Evolutionary conservation across 768 basidiomycete species (phyloP).

Genomic region (Kockovaella imperatae): DNA sequence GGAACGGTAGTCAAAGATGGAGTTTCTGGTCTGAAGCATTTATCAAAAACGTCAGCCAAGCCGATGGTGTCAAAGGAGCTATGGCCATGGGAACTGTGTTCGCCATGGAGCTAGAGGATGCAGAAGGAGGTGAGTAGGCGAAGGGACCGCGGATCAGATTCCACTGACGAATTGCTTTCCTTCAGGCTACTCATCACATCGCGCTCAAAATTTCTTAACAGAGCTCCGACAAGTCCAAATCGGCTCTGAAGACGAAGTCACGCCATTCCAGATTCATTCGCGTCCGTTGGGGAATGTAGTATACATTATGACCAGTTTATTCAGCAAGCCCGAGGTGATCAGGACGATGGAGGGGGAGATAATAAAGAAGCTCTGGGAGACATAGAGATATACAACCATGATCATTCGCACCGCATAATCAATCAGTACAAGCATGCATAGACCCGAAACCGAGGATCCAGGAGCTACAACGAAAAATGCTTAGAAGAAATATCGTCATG

Average conservation of each 20-base stretch:
- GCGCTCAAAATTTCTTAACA: slow-evolving; percentile 58
- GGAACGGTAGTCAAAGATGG: slow-evolving; percentile 58
- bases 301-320: slow-evolving; percentile 42
- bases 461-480: too few species aligned
- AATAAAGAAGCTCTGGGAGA: slow-evolving; percentile 52
- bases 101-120: slow-evolving; percentile 61
- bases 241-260: slow-evolving; percentile 48
- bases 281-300: slow-evolving; percentile 72
- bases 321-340: slow-evolving; percentile 34
- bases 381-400: too few species aligned
- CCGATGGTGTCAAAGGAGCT: slow-evolving; percentile 56
- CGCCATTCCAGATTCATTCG: slow-evolving; percentile 64
- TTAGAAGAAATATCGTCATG: too few species aligned
- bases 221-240: slow-evolving; percentile 47
- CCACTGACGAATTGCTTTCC: neutral
- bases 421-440: too few species aligned
- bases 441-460: too few species aligned
- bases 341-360: slow-evolving; percentile 50
- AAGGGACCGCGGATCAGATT: neutral
- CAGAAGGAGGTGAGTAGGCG: slow-evolving; percentile 25
- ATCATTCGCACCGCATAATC: too few species aligned
- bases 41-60: slow-evolving; percentile 56
- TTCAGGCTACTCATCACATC: slow-evolving; percentile 54
- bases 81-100: slow-evolving; percentile 87
- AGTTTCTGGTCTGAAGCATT: slow-evolving; percentile 81